phyloP scores from a whole-genome alignment of 2,329 filamentous ascomycete genomes.

The Diplodia sapinea region DNA sequence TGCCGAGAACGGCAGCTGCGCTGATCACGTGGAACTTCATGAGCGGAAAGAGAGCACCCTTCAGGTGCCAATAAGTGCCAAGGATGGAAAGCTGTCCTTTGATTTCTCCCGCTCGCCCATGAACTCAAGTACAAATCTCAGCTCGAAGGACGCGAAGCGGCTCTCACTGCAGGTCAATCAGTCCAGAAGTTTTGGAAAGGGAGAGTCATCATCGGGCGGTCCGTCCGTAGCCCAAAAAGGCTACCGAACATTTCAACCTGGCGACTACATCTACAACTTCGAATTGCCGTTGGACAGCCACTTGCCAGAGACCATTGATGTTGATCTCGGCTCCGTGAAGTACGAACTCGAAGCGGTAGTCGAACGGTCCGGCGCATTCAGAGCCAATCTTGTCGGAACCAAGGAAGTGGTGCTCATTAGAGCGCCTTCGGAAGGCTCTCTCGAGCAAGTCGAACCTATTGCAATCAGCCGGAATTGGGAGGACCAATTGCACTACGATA shows the following conservation, averaged over 20 bases:
- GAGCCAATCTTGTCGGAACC: conserved; percentile 80
- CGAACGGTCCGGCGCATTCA: conserved; percentile 86
- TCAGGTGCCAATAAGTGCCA: conserved; percentile 38
- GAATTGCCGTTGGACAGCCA: conserved; percentile 83
- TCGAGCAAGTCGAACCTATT: conserved; percentile 91
- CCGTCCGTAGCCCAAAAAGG: conserved; percentile 73
- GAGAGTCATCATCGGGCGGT: conserved; percentile 64
- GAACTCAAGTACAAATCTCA: conserved; percentile 52
- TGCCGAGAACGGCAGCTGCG: conserved; percentile 66
- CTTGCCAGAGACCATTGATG: conserved; percentile 80
- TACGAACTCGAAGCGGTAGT: conserved; percentile 87
- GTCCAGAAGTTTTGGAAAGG: conserved; percentile 83
- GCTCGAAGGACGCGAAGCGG: conserved; percentile 63
- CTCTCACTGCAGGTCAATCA: conserved; percentile 81
- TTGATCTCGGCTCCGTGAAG: conserved; percentile 83
- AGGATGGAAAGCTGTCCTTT: conserved; percentile 34
- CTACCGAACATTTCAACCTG: conserved; percentile 83
- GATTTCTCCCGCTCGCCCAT: conserved; percentile 53
- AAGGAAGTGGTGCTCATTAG: conserved; percentile 86
- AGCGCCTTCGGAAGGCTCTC: conserved; percentile 82
- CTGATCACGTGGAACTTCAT: conserved; percentile 65
- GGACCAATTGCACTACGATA: conserved; percentile 93
- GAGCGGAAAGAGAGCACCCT: conserved; percentile 42
- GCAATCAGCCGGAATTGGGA: conserved; percentile 94
- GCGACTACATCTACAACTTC: conserved; percentile 76